phyloP scores from a whole-genome alignment of 768 basidiomycete genomes.

The Leccinum incarnatum region DNA sequence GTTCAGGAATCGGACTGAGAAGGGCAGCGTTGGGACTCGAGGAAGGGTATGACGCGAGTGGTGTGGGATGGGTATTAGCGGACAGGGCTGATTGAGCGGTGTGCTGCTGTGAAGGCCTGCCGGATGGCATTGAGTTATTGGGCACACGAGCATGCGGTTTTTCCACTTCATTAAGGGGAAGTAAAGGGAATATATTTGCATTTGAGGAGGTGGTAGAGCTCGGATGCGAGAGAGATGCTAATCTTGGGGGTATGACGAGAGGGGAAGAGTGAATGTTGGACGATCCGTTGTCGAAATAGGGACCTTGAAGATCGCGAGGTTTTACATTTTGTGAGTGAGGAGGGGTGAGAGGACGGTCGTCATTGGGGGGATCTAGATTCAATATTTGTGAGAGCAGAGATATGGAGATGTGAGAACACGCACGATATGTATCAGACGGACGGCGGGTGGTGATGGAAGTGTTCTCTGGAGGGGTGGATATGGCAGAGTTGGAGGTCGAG shows the following conservation, averaged over 20 bases:
- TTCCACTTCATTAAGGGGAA: conserved; percentile 20
- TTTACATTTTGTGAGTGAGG: conserved; percentile 16
- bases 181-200: conserved; percentile 13
- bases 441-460: neutral
- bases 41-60: conserved; percentile 19
- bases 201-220: conserved; percentile 9
- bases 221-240: conserved; percentile 18
- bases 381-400: neutral
- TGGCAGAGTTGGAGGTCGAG: conserved; percentile 22
- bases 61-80: conserved; percentile 14
- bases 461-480: conserved; percentile 27
- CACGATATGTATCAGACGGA: neutral
- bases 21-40: conserved; percentile 16
- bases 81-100: conserved; percentile 13
- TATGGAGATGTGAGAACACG: neutral
- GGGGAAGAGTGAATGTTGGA: conserved; percentile 5
- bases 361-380: conserved; percentile 9
- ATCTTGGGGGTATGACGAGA: conserved; percentile 21
- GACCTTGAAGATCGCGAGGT: conserved; percentile 7
- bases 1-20: conserved; percentile 30
- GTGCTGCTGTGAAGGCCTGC: conserved; percentile 9
- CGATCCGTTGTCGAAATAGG: neutral
- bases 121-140: conserved; percentile 1
- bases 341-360: conserved; percentile 24
- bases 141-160: conserved; percentile 1